Conservation (phyloP, 1,284 basidiomycete species). For the Leccinum solheimii region DNA sequence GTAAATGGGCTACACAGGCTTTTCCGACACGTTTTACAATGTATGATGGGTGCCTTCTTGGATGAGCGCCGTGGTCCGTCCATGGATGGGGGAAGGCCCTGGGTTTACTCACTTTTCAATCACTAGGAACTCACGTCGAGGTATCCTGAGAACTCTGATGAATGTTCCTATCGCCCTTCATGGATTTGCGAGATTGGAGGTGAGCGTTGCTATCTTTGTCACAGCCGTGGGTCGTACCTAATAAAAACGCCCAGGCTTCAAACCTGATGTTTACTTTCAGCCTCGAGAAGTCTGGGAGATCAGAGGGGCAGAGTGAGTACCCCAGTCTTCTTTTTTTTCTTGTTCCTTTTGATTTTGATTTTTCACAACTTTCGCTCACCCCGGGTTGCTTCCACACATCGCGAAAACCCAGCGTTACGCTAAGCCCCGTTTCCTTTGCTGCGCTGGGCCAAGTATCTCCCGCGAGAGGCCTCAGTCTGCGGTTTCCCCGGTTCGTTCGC, state of each 20-base stretch:
- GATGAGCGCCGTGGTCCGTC: neutral
- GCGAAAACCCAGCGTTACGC: constrained; percentile 61
- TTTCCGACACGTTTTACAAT: constrained; percentile 88
- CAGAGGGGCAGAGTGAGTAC: constrained; percentile 79
- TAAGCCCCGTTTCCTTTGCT: constrained; percentile 87
- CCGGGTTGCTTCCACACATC: neutral
- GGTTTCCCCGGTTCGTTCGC: constrained; percentile 88
- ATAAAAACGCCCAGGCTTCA: constrained; percentile 51
- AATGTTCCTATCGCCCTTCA: constrained; percentile 58
- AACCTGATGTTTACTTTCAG: constrained; percentile 82
- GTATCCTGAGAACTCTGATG: constrained; percentile 66
- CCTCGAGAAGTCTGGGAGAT: constrained; percentile 93
- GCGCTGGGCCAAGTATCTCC: constrained; percentile 69
- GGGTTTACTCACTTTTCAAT: constrained; percentile 1
- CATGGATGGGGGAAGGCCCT: neutral
- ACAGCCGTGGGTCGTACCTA: neutral
- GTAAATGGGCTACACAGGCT: constrained; percentile 51
- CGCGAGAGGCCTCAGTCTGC: constrained; percentile 74
- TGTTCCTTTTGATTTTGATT: neutral
- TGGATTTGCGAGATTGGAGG: constrained; percentile 76
- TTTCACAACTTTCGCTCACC: neutral
- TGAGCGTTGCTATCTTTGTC: constrained; percentile 28
- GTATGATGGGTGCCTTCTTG: constrained; percentile 32
- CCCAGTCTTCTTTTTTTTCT: neutral
- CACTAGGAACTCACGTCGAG: constrained; percentile 55